Conservation (phyloP, 495 filamentous ascomycete species). For the Acidiella bohemica region DNA sequence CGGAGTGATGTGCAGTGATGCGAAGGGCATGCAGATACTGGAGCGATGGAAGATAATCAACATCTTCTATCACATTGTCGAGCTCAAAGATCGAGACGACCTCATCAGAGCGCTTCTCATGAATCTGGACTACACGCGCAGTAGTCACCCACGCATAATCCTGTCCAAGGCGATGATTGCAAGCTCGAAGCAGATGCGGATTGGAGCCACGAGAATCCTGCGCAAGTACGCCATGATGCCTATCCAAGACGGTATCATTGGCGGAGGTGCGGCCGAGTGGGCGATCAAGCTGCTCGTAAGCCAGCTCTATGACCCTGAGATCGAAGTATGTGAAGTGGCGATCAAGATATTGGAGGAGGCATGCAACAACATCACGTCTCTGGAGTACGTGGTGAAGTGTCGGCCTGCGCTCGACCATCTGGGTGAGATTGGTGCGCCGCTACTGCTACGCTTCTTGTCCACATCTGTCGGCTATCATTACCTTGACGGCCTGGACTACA, state of each 20-base stretch:
- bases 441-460: slow-evolving; percentile 84
- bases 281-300: slow-evolving; percentile 92
- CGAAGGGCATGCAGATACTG: slow-evolving; percentile 74
- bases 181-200: slow-evolving; percentile 80
- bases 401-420: slow-evolving; percentile 91
- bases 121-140: slow-evolving; percentile 81
- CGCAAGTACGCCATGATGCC: slow-evolving; percentile 59
- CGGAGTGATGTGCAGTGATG: slow-evolving; percentile 68
- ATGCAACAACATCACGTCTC: slow-evolving; percentile 74
- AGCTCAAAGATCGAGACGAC: slow-evolving; percentile 78
- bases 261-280: slow-evolving; percentile 54
- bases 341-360: slow-evolving; percentile 96
- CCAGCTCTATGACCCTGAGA: slow-evolving; percentile 91
- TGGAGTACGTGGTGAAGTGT: slow-evolving; percentile 94
- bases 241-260: slow-evolving; percentile 17
- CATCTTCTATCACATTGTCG: slow-evolving; percentile 97
- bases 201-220: slow-evolving; percentile 69
- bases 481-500: slow-evolving; percentile 91
- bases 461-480: slow-evolving; percentile 97
- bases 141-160: slow-evolving; percentile 81
- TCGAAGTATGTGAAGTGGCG: slow-evolving; percentile 88
- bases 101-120: slow-evolving; percentile 72
- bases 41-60: slow-evolving; percentile 95
- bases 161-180: slow-evolving; percentile 85
- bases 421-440: slow-evolving; percentile 88